Base-by-base conservation (phyloP, 2,329 filamentous ascomycete genomes). In the Colletotrichum costaricense region DNA sequence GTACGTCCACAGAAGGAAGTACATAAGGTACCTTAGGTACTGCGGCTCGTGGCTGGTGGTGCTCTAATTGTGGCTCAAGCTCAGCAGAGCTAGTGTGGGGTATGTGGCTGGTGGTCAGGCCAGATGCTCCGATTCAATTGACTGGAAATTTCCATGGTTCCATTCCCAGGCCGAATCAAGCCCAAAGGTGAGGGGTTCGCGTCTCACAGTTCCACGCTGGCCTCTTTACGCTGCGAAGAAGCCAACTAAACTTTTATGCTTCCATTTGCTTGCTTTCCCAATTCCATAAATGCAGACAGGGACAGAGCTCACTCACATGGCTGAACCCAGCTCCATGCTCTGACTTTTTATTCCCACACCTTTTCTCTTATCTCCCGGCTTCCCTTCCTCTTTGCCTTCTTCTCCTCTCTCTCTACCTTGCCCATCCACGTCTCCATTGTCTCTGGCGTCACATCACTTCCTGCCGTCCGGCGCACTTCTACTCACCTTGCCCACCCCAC, bases 201-300 rank as follows among this genome's bases (percentile, higher is more conserved):
- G 72, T 74, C 72, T 71, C 60, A 73, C 67, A 73, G 65, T 81
- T 86, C 83, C 84, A 86, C 82, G 82, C 79, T 86, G 84, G 84
- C 84, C 84, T 86, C 80, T 82, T 85, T 82, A 72, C 70, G 75
- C 54, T 75, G 73, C 71, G 67, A 78, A 79, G 76, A 77, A 76
- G 79, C 72, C 78, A 77, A 75, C 72, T 75, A 76, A 26, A 63
- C 72, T 49, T 7, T 26, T 73, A 55, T 70, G 12, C 42, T 22
- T 69, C 62, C 11, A 19, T 19, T 28, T 22, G n/a, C 14, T 26
- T 59, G n/a, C 35, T 19, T 60, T 56, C 54, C 57, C n/a, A 30
- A 19, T 24, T 22, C 26, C 42, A 57, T 75, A 62, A 52, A 75
- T 60, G 33, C 28, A 60, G 38, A 35, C 14, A 22, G 33, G 22